Evolutionary conservation across 345 rosid genomes (phyloP), one percentile per base, ranked within the genome.

Genomic region (Aquilaria malaccensis): DNA sequence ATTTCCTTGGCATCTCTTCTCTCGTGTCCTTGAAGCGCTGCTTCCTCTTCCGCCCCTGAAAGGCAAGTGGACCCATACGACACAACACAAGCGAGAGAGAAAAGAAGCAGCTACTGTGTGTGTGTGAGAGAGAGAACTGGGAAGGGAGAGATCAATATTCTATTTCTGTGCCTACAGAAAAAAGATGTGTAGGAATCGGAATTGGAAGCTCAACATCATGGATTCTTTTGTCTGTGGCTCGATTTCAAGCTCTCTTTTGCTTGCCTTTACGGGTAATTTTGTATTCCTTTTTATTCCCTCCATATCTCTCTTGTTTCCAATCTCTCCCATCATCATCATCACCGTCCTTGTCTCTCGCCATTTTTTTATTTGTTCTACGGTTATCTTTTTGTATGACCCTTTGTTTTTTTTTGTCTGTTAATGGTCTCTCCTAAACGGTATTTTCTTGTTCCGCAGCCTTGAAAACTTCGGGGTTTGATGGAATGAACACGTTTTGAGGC

Each of bases 391-490:
- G 33, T 10, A 0, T 33, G 50, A 2, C 0, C 50, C 9, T 37
- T 15, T 7, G 46, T 56, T 49, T 49, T 47, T 55, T 50, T 50
- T 33, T 58, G 15, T 48, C 58, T 56, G 48, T 9, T 37, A 37
- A 62, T 57, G 61, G 43, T 37, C 49, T 50, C 50, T 41, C 43
- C 50, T 52, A 49, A 48, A 10, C 5, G 29, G n/a, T 33, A 32
- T 30, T 57, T 33, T 46, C 49, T 48, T 6, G 55, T n/a, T 22
- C 30, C 31, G 32, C 69, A 65, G 69, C 50, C 13, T 49, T 56
- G 55, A 29, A 13, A 65, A 56, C 49, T 50, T 65, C 43, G 51
- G 62, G 49, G 13, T 65, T 65, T 65, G 50, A 65, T 57, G 56
- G 62, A 58, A 65, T 57, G 69, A 49, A 37, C 29, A 50, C 58